Percentiles rank a stretch among this genome's conserved stretches.
These are phyloP conservation scores for Aegilops bicornis DNA, from an alignment of 176 grass and related monocot species.

Conservation along the genomic window DNA sequence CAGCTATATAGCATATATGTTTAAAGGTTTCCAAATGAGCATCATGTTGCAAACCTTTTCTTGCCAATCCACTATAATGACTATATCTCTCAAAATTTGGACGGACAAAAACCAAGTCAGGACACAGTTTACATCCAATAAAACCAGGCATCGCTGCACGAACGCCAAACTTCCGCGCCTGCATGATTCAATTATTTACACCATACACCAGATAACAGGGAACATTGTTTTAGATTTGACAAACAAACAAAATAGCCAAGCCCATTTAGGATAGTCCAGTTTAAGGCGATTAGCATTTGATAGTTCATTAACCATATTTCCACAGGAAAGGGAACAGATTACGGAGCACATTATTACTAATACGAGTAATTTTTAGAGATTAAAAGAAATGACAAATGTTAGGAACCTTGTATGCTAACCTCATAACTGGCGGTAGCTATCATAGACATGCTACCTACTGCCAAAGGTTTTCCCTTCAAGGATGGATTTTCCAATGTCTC, in stretches of 20 bases:
- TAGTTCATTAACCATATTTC: conserved; percentile 1
- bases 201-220: not conserved
- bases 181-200: conserved; percentile 37
- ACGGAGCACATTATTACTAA: not conserved
- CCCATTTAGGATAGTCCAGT: not conserved
- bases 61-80: conserved; percentile 83
- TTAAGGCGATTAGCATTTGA: not conserved
- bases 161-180: conserved; percentile 89
- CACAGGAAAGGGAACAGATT: not conserved
- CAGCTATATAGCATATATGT: conserved; percentile 1
- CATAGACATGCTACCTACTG: conserved; percentile 93
- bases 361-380: not conserved
- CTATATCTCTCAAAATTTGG: conserved; percentile 92
- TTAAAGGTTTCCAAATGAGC: conserved; percentile 7
- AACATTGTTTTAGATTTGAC: not conserved
- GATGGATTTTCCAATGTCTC: conserved; percentile 87
- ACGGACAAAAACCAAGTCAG: conserved; percentile 84
- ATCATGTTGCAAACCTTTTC: conserved; percentile 69
- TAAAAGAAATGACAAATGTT: not conserved
- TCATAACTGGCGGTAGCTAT: conserved; percentile 99
- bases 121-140: conserved; percentile 89
- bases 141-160: conserved; percentile 99
- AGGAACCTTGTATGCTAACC: conserved; percentile 36
- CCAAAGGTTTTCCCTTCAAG: conserved; percentile 86
- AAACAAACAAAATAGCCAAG: conserved; percentile 2